phyloP scores from a whole-genome alignment of 2,329 filamentous ascomycete genomes.

The Scedosporium minutisporum region DNA sequence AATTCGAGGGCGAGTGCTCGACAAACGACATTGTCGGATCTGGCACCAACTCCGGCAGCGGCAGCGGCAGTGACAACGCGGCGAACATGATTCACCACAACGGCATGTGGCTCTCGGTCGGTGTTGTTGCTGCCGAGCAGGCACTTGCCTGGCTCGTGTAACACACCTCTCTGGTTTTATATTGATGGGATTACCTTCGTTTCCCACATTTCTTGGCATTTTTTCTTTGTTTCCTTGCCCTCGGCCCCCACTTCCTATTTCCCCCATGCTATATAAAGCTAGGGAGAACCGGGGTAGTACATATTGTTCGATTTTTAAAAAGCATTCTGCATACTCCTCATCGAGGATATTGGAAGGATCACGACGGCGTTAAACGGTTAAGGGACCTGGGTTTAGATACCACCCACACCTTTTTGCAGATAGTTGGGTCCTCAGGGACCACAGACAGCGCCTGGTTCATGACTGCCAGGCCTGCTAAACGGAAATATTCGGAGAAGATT shows the following conservation, averaged over 20 bases:
- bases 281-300: background rate
- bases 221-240: background rate
- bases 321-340: background rate
- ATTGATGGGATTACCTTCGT: background rate
- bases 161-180: background rate
- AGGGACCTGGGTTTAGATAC: background rate
- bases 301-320: background rate
- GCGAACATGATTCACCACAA: background rate
- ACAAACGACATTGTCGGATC: background rate
- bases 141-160: background rate
- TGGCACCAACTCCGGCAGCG: background rate
- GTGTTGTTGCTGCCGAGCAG: background rate
- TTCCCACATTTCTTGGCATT: background rate
- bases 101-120: slow-evolving; percentile 1
- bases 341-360: background rate
- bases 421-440: background rate
- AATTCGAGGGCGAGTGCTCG: slow-evolving; percentile 15
- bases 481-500: background rate
- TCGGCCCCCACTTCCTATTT: background rate
- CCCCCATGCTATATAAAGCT: background rate
- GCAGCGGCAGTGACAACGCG: background rate
- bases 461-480: background rate
- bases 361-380: background rate
- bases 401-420: background rate
- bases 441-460: background rate